Conservation (phyloP, 129 eudicot species). For the Escallonia herrerae region DNA sequence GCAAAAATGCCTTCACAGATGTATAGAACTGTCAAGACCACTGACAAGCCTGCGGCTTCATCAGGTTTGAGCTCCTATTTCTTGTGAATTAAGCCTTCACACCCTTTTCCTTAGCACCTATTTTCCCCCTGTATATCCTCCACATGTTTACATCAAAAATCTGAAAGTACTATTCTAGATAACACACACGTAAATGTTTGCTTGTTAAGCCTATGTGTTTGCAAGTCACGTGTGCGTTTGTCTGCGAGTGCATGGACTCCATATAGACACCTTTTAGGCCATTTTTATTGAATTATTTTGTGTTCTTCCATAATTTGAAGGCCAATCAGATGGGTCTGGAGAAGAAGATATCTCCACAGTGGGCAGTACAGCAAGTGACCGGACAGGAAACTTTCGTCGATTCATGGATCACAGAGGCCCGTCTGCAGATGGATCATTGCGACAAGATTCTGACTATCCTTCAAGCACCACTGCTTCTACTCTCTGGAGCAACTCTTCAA, state of each 20-base stretch:
- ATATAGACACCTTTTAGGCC: background rate
- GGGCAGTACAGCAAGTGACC: slow-evolving; percentile 29
- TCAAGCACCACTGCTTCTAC: slow-evolving; percentile 26
- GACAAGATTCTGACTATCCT: slow-evolving; percentile 47
- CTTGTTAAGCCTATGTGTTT: too few relatives aligned
- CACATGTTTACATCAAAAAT: too few relatives aligned
- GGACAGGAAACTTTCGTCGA: slow-evolving; percentile 23
- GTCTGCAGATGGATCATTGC: slow-evolving; percentile 33
- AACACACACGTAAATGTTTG: too few relatives aligned
- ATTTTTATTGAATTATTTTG: slow-evolving; percentile 2
- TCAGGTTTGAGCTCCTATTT: slow-evolving; percentile 44
- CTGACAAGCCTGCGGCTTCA: slow-evolving; percentile 92
- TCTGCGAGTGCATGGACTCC: too few relatives aligned
- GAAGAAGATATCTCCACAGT: slow-evolving; percentile 71
- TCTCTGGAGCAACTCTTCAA: slow-evolving; percentile 76
- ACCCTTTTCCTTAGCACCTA: slow-evolving; percentile 2
- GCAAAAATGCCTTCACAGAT: slow-evolving; percentile 37
- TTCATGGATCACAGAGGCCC: slow-evolving; percentile 43
- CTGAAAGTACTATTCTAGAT: too few relatives aligned
- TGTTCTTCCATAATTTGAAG: slow-evolving; percentile 17
- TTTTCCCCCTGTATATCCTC: background rate
- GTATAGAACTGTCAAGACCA: slow-evolving; percentile 86
- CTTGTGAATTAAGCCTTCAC: slow-evolving; percentile 1
- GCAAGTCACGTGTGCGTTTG: too few relatives aligned
- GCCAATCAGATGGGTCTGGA: slow-evolving; percentile 83